Evolutionary conservation across 768 basidiomycete genomes (phyloP).

Genomic region (Suillus spraguei): DNA sequence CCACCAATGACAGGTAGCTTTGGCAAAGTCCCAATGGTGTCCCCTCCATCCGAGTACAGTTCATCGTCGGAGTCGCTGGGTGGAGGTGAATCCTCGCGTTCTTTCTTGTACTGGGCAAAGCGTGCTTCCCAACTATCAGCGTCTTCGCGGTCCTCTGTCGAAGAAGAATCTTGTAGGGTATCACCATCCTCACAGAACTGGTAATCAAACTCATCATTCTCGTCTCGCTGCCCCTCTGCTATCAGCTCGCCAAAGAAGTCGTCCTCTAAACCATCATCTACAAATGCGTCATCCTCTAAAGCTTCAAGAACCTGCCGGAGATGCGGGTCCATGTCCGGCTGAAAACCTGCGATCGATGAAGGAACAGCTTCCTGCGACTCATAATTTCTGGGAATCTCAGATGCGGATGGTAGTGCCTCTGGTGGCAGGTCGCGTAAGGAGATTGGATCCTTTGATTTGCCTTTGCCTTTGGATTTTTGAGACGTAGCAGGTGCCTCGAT

Average conservation of each 20-base stretch:
- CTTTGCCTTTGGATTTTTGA: conserved; percentile 40
- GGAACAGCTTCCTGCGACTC: conserved; percentile 81
- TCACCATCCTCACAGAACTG: conserved; percentile 60
- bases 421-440: conserved; percentile 61
- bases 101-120: conserved; percentile 78
- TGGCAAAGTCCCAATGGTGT: conserved; percentile 80
- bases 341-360: conserved; percentile 82
- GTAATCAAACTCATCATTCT: conserved; percentile 63
- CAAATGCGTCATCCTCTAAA: conserved; percentile 93
- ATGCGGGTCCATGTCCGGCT: conserved; percentile 96
- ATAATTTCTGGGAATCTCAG: conserved; percentile 74
- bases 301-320: conserved; percentile 92
- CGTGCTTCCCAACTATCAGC: conserved; percentile 71
- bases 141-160: conserved; percentile 36
- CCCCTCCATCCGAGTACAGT: conserved; percentile 67
- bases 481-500: conserved; percentile 68
- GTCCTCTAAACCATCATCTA: conserved; percentile 74
- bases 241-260: conserved; percentile 79
- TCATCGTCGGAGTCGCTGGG: conserved; percentile 51
- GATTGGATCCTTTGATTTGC: conserved; percentile 39
- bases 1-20: conserved; percentile 80
- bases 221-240: conserved; percentile 65
- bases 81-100: conserved; percentile 31
- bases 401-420: conserved; percentile 71
- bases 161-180: conserved; percentile 24